Evolutionary conservation across 306 rosid species (phyloP).

Genomic region (Alnus glutinosa): DNA sequence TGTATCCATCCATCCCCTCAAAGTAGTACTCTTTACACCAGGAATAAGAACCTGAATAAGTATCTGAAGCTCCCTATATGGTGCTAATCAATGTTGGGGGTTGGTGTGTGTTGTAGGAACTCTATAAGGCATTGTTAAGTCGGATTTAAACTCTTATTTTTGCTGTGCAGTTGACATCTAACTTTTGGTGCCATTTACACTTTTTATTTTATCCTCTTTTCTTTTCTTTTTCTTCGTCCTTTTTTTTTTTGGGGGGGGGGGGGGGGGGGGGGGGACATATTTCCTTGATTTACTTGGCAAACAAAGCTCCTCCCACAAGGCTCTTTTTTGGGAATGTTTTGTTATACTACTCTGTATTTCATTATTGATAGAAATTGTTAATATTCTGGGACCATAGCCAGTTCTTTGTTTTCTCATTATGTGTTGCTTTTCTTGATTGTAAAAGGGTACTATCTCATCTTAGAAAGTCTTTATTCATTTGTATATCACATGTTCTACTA

Average conservation of each 20-base stretch:
- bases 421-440: not conserved
- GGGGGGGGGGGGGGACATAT: no score
- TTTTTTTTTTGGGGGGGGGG: no score
- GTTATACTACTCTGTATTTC: not conserved
- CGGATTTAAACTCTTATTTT: not conserved
- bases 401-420: not conserved
- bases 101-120: slow-evolving; percentile 1
- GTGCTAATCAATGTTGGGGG: not conserved
- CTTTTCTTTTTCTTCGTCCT: no score
- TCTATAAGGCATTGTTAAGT: not conserved
- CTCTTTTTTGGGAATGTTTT: not conserved
- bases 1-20: not conserved
- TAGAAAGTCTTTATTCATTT: not conserved
- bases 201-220: not conserved
- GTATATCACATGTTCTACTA: not conserved
- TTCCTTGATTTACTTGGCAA: not conserved
- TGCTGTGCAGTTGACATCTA: not conserved
- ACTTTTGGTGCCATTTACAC: not conserved
- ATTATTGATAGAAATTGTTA: not conserved
- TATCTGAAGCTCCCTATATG: not conserved
- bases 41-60: not conserved
- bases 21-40: not conserved
- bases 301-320: not conserved
- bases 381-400: not conserved
- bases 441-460: not conserved